phyloP scores from a whole-genome alignment of 352 stramenopile species.

The Globisporangium heterothallicum region DNA sequence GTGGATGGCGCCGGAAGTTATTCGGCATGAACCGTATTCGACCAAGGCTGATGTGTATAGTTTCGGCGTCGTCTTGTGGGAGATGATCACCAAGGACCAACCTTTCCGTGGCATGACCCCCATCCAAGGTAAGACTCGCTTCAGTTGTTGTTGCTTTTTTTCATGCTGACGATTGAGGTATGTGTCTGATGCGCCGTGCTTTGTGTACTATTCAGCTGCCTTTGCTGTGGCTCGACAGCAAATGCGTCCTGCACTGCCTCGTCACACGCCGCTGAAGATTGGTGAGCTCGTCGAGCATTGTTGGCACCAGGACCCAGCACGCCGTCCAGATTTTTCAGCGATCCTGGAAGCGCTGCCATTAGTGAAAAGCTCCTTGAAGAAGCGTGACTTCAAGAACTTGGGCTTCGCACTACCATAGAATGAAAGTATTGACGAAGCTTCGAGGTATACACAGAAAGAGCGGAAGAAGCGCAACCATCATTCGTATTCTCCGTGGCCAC shows the following conservation, averaged over 20 bases:
- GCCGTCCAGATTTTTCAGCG: conserved; percentile 65
- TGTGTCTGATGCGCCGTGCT: too few relatives aligned
- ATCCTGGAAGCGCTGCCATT: conserved; percentile 75
- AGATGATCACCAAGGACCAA: conserved; percentile 82
- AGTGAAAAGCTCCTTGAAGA: conserved; percentile 79
- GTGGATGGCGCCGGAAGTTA: conserved; percentile 95
- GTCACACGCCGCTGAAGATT: conserved; percentile 79
- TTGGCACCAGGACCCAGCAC: conserved; percentile 76
- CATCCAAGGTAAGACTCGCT: conserved; percentile 59
- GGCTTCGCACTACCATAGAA: conserved; percentile 45
- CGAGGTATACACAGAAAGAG: not conserved
- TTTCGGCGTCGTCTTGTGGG: conserved; percentile 87
- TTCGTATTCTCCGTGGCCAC: conserved; percentile 11
- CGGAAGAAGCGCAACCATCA: not conserved
- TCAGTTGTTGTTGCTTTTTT: conserved; percentile 1
- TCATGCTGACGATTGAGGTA: not conserved
- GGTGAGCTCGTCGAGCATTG: conserved; percentile 77
- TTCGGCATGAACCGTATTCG: conserved; percentile 91
- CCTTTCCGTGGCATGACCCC: conserved; percentile 79
- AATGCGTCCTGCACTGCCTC: conserved; percentile 79
- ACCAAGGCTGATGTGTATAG: conserved; percentile 95
- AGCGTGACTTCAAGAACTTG: conserved; percentile 84
- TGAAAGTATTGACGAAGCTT: conserved; percentile 7
- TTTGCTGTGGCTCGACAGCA: conserved; percentile 82
- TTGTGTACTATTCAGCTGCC: conserved; percentile 34